Conservation (phyloP, 345 rosid species). For the Pistacia vera region DNA sequence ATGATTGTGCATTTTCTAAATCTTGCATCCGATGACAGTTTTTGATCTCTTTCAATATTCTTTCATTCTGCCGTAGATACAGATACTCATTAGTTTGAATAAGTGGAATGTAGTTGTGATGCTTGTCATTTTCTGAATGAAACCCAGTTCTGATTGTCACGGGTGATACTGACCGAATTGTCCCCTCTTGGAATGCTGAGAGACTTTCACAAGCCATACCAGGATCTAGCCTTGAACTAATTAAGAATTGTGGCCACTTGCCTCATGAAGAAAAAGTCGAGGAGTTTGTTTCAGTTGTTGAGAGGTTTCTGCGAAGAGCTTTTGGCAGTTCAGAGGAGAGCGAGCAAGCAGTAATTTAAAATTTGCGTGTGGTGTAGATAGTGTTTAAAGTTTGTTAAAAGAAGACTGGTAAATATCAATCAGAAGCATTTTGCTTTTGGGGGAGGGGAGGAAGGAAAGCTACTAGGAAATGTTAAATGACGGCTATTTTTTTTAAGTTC, state of each 20-base stretch:
- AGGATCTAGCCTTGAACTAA: conserved; percentile 61
- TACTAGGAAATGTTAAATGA: not conserved
- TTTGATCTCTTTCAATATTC: not conserved
- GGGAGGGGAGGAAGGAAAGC: not conserved
- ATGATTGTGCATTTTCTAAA: not conserved
- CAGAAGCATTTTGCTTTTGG: not conserved
- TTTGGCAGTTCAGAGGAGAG: conserved; percentile 42
- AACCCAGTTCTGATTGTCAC: conserved; percentile 69
- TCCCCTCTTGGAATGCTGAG: conserved; percentile 90
- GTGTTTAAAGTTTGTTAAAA: no score
- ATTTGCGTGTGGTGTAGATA: not conserved
- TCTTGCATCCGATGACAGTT: not conserved
- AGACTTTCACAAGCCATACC: conserved; percentile 72
- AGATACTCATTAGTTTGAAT: not conserved
- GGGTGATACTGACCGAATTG: conserved; percentile 80
- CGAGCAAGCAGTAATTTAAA: conserved; percentile 26
- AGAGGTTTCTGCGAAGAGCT: conserved; percentile 61
- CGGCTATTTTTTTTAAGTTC: not conserved
- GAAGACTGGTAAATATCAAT: not conserved
- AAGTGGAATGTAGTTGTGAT: conserved; percentile 2
- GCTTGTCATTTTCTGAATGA: conserved; percentile 13
- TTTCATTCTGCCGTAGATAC: not conserved
- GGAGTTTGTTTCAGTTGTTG: conserved; percentile 68
- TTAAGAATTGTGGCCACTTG: conserved; percentile 84
- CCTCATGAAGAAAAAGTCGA: conserved; percentile 90